Evolutionary conservation across 345 rosid species (phyloP).

Genomic region (Hypericum androsaemum): DNA sequence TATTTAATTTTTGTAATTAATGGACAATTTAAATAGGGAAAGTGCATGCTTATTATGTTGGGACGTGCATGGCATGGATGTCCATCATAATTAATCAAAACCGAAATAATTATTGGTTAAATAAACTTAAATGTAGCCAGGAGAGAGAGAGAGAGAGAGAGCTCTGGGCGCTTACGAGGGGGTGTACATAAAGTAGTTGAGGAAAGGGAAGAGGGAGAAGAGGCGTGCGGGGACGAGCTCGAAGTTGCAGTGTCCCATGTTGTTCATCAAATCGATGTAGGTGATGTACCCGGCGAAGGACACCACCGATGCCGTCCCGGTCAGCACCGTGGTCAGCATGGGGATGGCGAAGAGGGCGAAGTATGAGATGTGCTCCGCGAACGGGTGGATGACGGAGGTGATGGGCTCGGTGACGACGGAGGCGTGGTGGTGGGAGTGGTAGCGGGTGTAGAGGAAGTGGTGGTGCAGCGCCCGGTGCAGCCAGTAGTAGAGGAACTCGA

Average conservation of each 20-base stretch:
- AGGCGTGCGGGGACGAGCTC: constrained; percentile 51
- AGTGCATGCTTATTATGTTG: too few species aligned
- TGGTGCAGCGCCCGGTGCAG: constrained; percentile 70
- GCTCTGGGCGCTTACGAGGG: constrained; percentile 34
- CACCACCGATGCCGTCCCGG: constrained; percentile 26
- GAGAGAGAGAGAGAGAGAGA: background rate
- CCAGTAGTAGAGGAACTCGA: constrained; percentile 83
- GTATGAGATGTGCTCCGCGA: constrained; percentile 56
- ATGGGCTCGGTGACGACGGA: constrained; percentile 86
- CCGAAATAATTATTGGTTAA: background rate
- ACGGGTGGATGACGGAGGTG: constrained; percentile 74
- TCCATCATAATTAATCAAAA: too few species aligned
- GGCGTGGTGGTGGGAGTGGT: constrained; percentile 91
- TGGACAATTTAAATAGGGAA: too few species aligned
- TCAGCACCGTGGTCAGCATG: constrained; percentile 8
- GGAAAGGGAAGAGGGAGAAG: constrained; percentile 54
- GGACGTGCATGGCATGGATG: too few species aligned
- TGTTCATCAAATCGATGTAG: constrained; percentile 64
- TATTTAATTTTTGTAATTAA: too few species aligned
- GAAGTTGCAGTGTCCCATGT: constrained; percentile 85
- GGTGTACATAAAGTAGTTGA: constrained; percentile 68
- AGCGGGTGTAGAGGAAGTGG: constrained; percentile 71
- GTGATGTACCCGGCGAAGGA: constrained; percentile 23
- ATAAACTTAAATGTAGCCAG: too few species aligned
- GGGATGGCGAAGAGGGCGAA: constrained; percentile 44